Evolutionary conservation across 1,139 yeast species (phyloP).

Genomic region (Geotrichum macrosporum): DNA sequence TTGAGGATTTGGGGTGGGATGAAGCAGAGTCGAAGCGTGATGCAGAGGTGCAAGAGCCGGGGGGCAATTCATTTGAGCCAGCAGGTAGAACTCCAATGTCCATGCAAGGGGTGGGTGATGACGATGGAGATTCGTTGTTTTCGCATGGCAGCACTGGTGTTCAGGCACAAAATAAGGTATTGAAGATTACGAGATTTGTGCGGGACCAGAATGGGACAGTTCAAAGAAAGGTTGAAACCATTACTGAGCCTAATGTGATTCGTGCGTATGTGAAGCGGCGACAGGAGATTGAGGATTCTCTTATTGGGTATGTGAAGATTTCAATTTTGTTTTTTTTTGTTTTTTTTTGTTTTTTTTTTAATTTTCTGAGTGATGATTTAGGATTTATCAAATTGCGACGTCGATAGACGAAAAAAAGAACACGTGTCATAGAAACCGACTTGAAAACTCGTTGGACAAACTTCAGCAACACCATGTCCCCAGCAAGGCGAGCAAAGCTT

Average conservation of each 20-base stretch:
- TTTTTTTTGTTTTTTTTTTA: constrained; percentile 6
- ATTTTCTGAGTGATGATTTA: no score
- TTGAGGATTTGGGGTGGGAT: constrained; percentile 34
- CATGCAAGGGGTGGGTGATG: constrained; percentile 35
- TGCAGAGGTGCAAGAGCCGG: constrained; percentile 8
- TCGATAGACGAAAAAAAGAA: constrained; percentile 85
- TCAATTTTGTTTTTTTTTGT: neutral
- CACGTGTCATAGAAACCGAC: constrained; percentile 62
- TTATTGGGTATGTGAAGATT: constrained; percentile 51
- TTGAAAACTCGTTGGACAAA: constrained; percentile 81
- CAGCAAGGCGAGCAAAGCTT: no score
- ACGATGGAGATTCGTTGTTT: constrained; percentile 38
- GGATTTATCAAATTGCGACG: constrained; percentile 61
- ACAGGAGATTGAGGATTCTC: constrained; percentile 68
- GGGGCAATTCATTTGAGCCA: neutral
- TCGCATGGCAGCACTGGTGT: constrained; percentile 32
- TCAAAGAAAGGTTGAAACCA: constrained; percentile 73
- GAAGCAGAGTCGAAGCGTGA: constrained; percentile 38
- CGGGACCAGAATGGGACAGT: constrained; percentile 82
- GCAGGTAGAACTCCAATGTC: constrained; percentile 12
- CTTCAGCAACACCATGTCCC: no score
- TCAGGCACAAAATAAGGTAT: constrained; percentile 42
- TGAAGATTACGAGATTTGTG: constrained; percentile 73
- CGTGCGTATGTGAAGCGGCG: constrained; percentile 79
- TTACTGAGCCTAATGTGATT: constrained; percentile 81